Base-by-base conservation (phyloP, 192 early-diverging fungal species). In the Mortierella claussenii region DNA sequence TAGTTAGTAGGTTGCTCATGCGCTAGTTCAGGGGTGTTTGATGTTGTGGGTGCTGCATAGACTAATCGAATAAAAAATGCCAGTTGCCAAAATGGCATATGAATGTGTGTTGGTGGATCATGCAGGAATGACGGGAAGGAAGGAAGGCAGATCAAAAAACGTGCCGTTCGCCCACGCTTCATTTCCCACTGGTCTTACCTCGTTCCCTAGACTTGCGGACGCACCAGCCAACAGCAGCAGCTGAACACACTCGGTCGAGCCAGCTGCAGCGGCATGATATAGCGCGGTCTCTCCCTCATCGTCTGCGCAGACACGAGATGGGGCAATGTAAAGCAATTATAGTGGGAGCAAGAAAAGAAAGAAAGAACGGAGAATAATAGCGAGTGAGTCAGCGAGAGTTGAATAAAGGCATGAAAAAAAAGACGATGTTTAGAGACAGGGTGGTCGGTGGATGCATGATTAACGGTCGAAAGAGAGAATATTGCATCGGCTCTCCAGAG, bases 281-380 rank as follows among this genome's bases (percentile, higher is more conserved):
- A 82, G 52, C 18, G 81, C 81, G 1, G 81, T 69, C 37, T 82
- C 81, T 27, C 81, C 81, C 24, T 82, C 81, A 40, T 62, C 78
- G 65, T 82, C 69, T 81, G 55, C 18, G 34, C 31, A 71, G 52
- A 30, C 33, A 7, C n/a, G 21, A 30, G 20, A n/a, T n/a, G n/a
- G n/a, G n/a, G n/a, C n/a, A n/a, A n/a, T n/a, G n/a, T n/a, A n/a
- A n/a, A 30, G 20, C 47, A 27, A 49, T 17, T 51, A 59, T 9
- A 67, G n/a, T 34, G 24, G 5, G 24, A 51, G 23, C 17, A 60
- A 53, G 28, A 49, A 36, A 60, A 17, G 17, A 33, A 50, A 28
- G 47, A 24, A 21, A 23, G 44, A 30, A 17, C 1, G 31, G 18
- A 1, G 11, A 53, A n/a, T 4, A 27, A 53, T 53, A 45, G 28